Conservation (phyloP, 2,329 filamentous ascomycete species). For the Alternaria atra region DNA sequence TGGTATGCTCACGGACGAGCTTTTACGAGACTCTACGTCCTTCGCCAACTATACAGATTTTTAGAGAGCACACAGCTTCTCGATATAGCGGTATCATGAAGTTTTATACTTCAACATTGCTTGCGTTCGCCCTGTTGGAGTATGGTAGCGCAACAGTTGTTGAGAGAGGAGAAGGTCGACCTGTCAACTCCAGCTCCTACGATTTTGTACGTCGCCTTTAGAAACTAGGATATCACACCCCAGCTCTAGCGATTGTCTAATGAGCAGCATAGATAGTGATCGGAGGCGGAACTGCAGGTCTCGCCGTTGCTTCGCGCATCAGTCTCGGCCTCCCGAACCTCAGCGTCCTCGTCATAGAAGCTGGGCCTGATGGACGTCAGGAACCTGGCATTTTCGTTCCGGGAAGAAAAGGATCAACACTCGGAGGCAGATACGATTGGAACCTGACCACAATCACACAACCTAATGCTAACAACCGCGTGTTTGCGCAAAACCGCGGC, state of each 20-base stretch:
- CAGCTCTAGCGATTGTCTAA: not conserved
- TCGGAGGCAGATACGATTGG: slow-evolving; percentile 41
- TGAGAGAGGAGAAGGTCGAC: not conserved
- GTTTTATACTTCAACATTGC: slow-evolving; percentile 5
- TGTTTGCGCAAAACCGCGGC: slow-evolving; percentile 56
- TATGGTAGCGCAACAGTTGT: slow-evolving; percentile 6
- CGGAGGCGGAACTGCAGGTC: slow-evolving; percentile 41
- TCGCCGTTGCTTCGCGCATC: slow-evolving; percentile 45
- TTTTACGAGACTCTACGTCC: not conserved
- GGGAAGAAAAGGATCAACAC: slow-evolving; percentile 39
- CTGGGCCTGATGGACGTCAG: slow-evolving; percentile 39
- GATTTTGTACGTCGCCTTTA: slow-evolving; percentile 10
- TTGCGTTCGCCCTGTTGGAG: slow-evolving; percentile 11
- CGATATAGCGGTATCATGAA: slow-evolving; percentile 15
- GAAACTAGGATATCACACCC: not conserved
- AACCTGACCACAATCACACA: slow-evolving; percentile 59
- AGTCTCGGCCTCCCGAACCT: slow-evolving; percentile 40
- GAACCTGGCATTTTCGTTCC: slow-evolving; percentile 40
- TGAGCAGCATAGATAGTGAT: slow-evolving; percentile 22
- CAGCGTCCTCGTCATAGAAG: slow-evolving; percentile 38
- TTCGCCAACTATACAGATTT: not conserved
- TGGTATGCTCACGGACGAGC: not conserved
- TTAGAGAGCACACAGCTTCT: not conserved
- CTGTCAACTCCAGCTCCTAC: slow-evolving; percentile 2
- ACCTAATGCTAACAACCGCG: slow-evolving; percentile 51